phyloP scores from a whole-genome alignment of 2,329 filamentous ascomycete genomes.

The Helotiales sp. region DNA sequence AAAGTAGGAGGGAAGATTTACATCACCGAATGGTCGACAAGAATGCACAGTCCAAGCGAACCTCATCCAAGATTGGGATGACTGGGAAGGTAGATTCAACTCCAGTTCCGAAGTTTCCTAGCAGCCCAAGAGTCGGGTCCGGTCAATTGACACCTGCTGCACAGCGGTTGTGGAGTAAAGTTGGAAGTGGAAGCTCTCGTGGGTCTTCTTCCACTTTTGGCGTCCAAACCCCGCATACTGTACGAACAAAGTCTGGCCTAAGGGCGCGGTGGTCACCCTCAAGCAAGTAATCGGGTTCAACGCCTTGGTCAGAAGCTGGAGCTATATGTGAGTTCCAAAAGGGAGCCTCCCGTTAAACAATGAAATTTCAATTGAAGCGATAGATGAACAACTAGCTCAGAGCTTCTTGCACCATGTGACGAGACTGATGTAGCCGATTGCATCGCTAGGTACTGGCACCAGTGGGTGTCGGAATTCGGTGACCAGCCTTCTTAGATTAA shows the following conservation, averaged over 20 bases:
- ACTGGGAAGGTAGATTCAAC: slow-evolving; percentile 63
- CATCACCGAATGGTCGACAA: slow-evolving; percentile 88
- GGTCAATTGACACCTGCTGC: slow-evolving; percentile 75
- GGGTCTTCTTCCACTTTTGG: slow-evolving; percentile 38
- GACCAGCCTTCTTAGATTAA: no score
- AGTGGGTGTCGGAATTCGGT: no score
- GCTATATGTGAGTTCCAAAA: background rate
- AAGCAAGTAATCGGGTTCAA: slow-evolving; percentile 16
- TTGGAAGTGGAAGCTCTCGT: slow-evolving; percentile 51
- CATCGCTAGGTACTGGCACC: no score
- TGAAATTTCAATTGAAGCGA: background rate
- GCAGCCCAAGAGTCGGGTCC: slow-evolving; percentile 60
- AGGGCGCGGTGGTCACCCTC: slow-evolving; percentile 39
- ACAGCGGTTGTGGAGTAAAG: slow-evolving; percentile 67
- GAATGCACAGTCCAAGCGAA: slow-evolving; percentile 73
- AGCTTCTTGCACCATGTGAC: no score
- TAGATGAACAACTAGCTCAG: background rate
- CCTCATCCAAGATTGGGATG: slow-evolving; percentile 61
- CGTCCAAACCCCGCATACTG: slow-evolving; percentile 36
- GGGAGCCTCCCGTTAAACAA: background rate
- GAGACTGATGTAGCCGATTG: no score
- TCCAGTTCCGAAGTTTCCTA: slow-evolving; percentile 73
- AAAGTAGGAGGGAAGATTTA: slow-evolving; percentile 77
- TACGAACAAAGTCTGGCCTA: slow-evolving; percentile 38
- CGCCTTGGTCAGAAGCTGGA: background rate